Conservation (phyloP, 139 green algal genomes). For the Micractinium conductrix region DNA sequence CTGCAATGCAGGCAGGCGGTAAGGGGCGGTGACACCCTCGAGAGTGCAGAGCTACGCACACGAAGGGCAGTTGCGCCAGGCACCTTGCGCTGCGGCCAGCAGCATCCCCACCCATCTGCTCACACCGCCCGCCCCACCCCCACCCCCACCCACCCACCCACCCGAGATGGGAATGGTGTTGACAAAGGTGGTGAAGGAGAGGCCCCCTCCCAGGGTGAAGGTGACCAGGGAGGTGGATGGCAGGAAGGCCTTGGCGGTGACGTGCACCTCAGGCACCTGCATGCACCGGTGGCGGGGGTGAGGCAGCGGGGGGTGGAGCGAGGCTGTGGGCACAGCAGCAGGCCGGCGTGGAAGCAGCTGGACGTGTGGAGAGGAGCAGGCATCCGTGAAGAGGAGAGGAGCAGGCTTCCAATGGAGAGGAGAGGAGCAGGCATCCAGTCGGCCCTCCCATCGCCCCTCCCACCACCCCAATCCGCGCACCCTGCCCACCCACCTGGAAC, state of each 20-base stretch:
- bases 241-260: conserved; percentile 74
- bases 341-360: neutral
- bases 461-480: neutral
- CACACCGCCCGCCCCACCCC: neutral
- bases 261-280: conserved; percentile 67
- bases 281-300: neutral
- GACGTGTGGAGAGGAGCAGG: neutral
- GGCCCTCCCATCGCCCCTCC: neutral
- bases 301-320: neutral
- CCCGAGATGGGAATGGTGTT: conserved; percentile 13
- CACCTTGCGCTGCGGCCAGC: no score
- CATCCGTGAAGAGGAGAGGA: neutral
- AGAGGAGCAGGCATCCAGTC: neutral
- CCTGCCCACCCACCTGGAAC: conserved; percentile 44
- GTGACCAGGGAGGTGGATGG: conserved; percentile 76
- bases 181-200: conserved; percentile 74
- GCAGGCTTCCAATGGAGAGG: no score
- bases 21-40: no score
- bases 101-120: neutral
- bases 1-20: neutral
- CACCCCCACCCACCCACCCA: neutral
- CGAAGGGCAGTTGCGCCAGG: no score
- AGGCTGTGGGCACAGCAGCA: neutral
- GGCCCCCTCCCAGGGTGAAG: conserved; percentile 73
- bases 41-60: no score